Evolutionary conservation across 2,329 filamentous ascomycete species (phyloP), one percentile per base, ranked within the genome.

Genomic region (Botryosphaeria dothidea): DNA sequence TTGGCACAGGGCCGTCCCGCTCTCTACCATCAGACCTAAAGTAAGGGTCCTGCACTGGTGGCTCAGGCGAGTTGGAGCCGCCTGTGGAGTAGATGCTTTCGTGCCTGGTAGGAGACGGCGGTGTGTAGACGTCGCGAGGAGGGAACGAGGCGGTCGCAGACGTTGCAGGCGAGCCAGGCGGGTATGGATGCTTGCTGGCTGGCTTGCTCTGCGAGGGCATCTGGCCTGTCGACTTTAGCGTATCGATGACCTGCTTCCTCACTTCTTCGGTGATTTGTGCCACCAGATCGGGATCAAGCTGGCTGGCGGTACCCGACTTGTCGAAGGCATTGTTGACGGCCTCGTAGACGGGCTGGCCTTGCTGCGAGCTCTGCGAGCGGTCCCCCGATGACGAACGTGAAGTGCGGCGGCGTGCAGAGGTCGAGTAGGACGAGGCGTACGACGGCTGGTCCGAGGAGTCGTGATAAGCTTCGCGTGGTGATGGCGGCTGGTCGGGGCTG

Each of bases 181-280:
- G 66, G 64, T 74, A 70, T 11, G 43, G 15, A 17, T 23, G 31
- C 57, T 71, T 69, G 41, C 74, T 78, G 71, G 77, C 72, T 3
- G 56, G 27, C 56, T 46, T 46, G 23, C n/a, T 34, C 73, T 74
- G 73, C 63, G 74, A 71, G 48, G 69, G 71, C 74, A 70, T 64
- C 67, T 75, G 73, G 51, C 79, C 79, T 54, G 36, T 57, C 64
- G 80, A 77, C 69, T 84, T 86, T 68, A 87, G 79, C 58, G 75
- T 76, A 60, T 79, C 73, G 38, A 80, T 70, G 56, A 80, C 77
- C 68, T 76, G 77, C 67, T 74, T 79, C 69, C 81, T 81, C 36
- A 83, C 81, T 65, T 88, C 84, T 72, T 86, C 85, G 54, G 87
- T 88, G 68, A 89, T 86, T 67, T 87, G 84, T 54, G 85, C 83